phyloP scores from a whole-genome alignment of 352 stramenopile genomes.

The Pythium aristosporum region DNA sequence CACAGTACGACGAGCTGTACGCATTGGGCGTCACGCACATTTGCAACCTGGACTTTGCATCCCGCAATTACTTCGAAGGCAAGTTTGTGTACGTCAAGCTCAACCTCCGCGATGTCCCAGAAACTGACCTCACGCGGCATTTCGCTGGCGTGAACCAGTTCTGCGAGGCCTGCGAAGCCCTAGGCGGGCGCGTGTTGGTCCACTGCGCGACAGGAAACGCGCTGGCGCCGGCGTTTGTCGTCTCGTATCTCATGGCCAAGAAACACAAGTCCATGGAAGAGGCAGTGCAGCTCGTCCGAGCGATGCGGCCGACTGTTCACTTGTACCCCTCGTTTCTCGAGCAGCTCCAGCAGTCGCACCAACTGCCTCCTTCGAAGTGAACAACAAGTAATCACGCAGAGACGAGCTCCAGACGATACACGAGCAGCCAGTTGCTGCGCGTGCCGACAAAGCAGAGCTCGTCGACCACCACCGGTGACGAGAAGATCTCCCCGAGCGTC shows the following conservation, averaged over 20 bases:
- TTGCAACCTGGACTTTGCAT: slow-evolving; percentile 30
- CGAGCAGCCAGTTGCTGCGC: slow-evolving; percentile 45
- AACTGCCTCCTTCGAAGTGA: neutral
- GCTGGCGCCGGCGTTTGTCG: slow-evolving; percentile 27
- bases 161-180: slow-evolving; percentile 19
- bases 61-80: slow-evolving; percentile 35
- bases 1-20: slow-evolving; percentile 28
- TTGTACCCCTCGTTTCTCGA: slow-evolving; percentile 21
- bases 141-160: slow-evolving; percentile 29
- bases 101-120: slow-evolving; percentile 22
- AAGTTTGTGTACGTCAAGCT: slow-evolving; percentile 34
- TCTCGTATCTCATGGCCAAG: slow-evolving; percentile 28
- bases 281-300: slow-evolving; percentile 17
- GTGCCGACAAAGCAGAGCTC: slow-evolving; percentile 48
- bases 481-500: slow-evolving; percentile 46
- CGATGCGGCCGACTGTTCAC: slow-evolving; percentile 13
- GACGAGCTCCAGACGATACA: slow-evolving; percentile 23
- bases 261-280: slow-evolving; percentile 21
- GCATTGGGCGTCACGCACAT: slow-evolving; percentile 28
- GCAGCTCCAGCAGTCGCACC: slow-evolving; percentile 13
- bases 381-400: neutral
- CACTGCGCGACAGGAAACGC: slow-evolving; percentile 25
- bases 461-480: slow-evolving; percentile 52
- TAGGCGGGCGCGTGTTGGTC: slow-evolving; percentile 25
- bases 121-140: slow-evolving; percentile 19